Evolutionary conservation across 345 rosid genomes (phyloP).

Genomic region (Capsella bursapastoris): DNA sequence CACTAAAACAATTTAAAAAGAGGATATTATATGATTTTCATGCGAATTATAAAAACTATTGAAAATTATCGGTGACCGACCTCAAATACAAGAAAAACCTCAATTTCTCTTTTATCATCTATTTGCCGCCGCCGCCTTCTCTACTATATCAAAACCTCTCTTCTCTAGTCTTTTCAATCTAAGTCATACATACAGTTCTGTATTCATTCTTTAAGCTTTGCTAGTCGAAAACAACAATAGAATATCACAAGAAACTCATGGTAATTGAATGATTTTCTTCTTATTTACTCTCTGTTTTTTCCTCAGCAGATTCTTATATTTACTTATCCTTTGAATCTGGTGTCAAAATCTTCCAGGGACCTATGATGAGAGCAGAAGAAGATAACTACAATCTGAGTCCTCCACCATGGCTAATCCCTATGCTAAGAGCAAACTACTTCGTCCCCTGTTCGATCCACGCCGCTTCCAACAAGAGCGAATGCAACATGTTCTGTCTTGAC

Average conservation of each 20-base stretch:
- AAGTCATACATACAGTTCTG: not conserved
- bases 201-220: conserved; percentile 28
- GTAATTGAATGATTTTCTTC: conserved; percentile 17
- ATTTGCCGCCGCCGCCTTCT: conserved; percentile 32
- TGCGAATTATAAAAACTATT: conserved; percentile 33
- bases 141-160: conserved; percentile 22
- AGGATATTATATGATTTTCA: conserved; percentile 39
- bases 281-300: not conserved
- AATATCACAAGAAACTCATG: conserved; percentile 41
- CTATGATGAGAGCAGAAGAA: conserved; percentile 48
- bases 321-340: not conserved
- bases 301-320: conserved; percentile 7
- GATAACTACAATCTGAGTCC: conserved; percentile 48
- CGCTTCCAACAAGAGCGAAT: conserved; percentile 73
- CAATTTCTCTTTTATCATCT: conserved; percentile 19
- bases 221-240: conserved; percentile 34
- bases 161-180: conserved; percentile 20
- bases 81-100: conserved; percentile 16
- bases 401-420: conserved; percentile 81
- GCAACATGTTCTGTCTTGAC: conserved; percentile 87
- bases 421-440: conserved; percentile 77
- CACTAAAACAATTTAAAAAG: not conserved
- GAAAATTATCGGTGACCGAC: conserved; percentile 36
- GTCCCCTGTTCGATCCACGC: conserved; percentile 67
- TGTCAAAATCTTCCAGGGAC: conserved; percentile 36